phyloP scores from a whole-genome alignment of 2,329 filamentous ascomycete species.

The Pyrenophora teres region DNA sequence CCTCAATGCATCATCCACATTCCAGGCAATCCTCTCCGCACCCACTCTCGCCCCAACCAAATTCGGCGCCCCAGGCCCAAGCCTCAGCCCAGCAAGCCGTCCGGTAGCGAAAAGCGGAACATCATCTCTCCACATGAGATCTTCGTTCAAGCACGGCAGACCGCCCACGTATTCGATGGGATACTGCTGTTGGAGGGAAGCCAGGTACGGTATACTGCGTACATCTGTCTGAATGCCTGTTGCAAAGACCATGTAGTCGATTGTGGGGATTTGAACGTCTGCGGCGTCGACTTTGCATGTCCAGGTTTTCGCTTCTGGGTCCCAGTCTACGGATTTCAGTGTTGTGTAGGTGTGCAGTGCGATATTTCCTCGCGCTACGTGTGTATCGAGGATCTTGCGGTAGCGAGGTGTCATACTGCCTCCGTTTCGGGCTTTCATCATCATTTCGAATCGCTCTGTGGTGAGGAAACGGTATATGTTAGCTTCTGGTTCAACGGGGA shows the following conservation, averaged over 20 bases:
- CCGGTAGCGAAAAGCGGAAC: constrained; percentile 76
- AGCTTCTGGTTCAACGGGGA: not conserved
- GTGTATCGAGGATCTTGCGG: constrained; percentile 67
- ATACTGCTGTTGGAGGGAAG: constrained; percentile 62
- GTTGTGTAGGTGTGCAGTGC: constrained; percentile 63
- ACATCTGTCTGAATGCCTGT: constrained; percentile 73
- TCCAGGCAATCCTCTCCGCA: constrained; percentile 75
- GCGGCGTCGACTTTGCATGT: constrained; percentile 41
- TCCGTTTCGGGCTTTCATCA: constrained; percentile 69
- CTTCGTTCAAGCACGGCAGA: constrained; percentile 73
- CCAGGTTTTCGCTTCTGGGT: constrained; percentile 50
- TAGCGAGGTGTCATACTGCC: constrained; percentile 76
- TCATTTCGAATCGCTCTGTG: constrained; percentile 67
- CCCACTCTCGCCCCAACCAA: constrained; percentile 73
- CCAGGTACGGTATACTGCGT: constrained; percentile 62
- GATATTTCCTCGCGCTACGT: constrained; percentile 59
- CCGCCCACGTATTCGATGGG: constrained; percentile 68
- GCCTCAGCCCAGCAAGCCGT: constrained; percentile 66
- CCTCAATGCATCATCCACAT: constrained; percentile 63
- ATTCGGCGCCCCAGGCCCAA: constrained; percentile 75
- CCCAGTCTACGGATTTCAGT: constrained; percentile 59
- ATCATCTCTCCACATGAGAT: constrained; percentile 75
- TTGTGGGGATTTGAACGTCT: constrained; percentile 54
- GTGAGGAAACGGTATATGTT: not conserved
- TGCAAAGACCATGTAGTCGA: constrained; percentile 76